A percentile compares a stretch with the other conserved stretches of the same genome.
Conservation (phyloP, 495 filamentous ascomycete species). For the Penicillium coprophilum region DNA sequence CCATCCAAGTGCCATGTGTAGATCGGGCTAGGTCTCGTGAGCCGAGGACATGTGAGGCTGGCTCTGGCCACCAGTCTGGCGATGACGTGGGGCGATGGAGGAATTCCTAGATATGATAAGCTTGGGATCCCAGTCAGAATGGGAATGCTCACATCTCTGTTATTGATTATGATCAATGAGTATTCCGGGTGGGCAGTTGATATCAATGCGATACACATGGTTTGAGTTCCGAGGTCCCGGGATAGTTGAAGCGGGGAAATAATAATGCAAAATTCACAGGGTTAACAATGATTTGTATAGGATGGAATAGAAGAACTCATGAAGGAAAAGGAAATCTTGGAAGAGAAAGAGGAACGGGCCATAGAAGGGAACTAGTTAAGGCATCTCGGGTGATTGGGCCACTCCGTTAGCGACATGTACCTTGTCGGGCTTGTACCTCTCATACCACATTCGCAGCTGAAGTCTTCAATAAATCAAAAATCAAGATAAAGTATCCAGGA, state of each 20-base stretch:
- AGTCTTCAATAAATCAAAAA: background rate
- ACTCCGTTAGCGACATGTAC: background rate
- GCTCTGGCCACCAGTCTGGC: conserved; percentile 77
- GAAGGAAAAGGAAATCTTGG: background rate
- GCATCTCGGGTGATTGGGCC: conserved; percentile 10
- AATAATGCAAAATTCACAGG: background rate
- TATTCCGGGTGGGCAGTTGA: conserved; percentile 91
- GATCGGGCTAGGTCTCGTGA: conserved; percentile 66
- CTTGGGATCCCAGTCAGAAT: conserved; percentile 3
- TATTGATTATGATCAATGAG: conserved; percentile 84
- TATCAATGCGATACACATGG: conserved; percentile 90
- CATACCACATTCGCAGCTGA: background rate
- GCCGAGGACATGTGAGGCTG: conserved; percentile 60
- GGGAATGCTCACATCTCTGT: conserved; percentile 70
- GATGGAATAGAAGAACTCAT: background rate
- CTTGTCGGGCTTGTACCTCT: background rate
- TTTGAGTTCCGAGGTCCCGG: conserved; percentile 12
- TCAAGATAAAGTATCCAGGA: too few species aligned
- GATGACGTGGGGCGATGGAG: conserved; percentile 82
- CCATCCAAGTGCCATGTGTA: conserved; percentile 87
- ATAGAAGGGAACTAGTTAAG: background rate
- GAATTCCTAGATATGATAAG: conserved; percentile 62
- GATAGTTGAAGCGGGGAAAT: background rate
- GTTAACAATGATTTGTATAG: background rate
- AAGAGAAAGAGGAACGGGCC: background rate